These are phyloP conservation scores for Pyrenula aspistea DNA, from an alignment of 495 filamentous ascomycete species.

Conservation along the genomic window DNA sequence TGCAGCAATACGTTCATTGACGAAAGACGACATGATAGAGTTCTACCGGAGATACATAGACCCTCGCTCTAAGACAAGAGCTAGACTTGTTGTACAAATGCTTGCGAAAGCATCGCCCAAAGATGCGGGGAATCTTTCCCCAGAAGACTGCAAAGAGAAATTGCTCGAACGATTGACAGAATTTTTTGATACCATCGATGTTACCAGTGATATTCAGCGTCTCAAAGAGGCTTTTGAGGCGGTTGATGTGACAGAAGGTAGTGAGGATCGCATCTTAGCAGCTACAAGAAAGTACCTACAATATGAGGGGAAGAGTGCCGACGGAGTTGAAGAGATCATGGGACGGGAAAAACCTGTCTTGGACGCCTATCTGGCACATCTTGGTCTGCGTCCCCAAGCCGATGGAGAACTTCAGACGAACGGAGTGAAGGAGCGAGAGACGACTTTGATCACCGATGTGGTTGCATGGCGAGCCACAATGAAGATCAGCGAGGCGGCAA, in stretches of 20 bases:
- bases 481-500: slow-evolving; percentile 54
- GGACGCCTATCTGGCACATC: slow-evolving; percentile 29
- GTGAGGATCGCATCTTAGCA: slow-evolving; percentile 27
- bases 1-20: slow-evolving; percentile 57
- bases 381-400: slow-evolving; percentile 12
- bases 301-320: slow-evolving; percentile 28
- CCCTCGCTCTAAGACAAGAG: slow-evolving; percentile 57
- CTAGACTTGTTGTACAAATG: slow-evolving; percentile 75
- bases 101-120: slow-evolving; percentile 48
- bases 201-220: slow-evolving; percentile 29
- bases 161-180: slow-evolving; percentile 35
- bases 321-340: slow-evolving; percentile 11
- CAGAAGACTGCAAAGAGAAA: slow-evolving; percentile 40
- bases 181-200: slow-evolving; percentile 37
- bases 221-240: slow-evolving; percentile 31
- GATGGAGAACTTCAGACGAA: slow-evolving; percentile 25
- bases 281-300: slow-evolving; percentile 37
- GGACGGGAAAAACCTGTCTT: slow-evolving; percentile 25
- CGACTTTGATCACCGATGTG: slow-evolving; percentile 56
- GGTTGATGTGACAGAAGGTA: slow-evolving; percentile 31
- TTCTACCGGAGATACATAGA: slow-evolving; percentile 73
- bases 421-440: slow-evolving; percentile 16
- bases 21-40: slow-evolving; percentile 62
- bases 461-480: slow-evolving; percentile 64
- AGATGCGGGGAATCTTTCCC: slow-evolving; percentile 9